Evolutionary conservation across 176 grass and related monocot species (phyloP), one percentile per base, ranked within the genome.

Genomic region (Zoysia japonica): DNA sequence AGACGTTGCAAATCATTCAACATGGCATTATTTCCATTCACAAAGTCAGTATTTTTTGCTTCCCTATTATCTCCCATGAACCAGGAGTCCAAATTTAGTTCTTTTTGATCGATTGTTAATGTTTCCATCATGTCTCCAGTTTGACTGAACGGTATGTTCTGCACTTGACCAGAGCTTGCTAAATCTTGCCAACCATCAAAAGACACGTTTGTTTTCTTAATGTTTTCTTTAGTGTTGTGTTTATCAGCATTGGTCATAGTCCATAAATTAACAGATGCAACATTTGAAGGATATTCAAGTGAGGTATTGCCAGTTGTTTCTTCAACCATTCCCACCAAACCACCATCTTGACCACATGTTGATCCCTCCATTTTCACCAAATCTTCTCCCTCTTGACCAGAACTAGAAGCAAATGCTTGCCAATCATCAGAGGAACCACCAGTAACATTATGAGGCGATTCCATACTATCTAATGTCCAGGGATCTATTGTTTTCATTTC

Each of bases 141-240:
- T 68, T 79, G 75, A 82, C 60, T 80, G 10, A 70, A 65, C 17
- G 71, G 57, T 50, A 47, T 39, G 42, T 42, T 53, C n/a, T 77
- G 79, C 71, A 71, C 72, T 85, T 87, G 68, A 85, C 77, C 74
- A 48, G 89, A 78, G 14, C 35, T 72, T 48, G 84, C 45, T 72
- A 91, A 91, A 94, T 91, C 84, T 47, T 88, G 84, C 89, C 84
- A 94, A 82, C 86, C 84, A 79, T 84, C 86, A 78, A 83, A 76
- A 74, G 84, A 67, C 61, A 78, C 79, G 13, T 79, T 65, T 82
- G 59, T 81, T 86, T 86, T 76, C 59, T 88, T 86, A 50, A 70
- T 54, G 43, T 75, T 72, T 85, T 79, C 67, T 48, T 44, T 49
- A 78, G 16, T 66, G 51, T 43, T 59, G 44, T 67, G 71, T 57